These are phyloP conservation scores for Psidium friedrichsthalianum DNA, from an alignment of 345 rosid species.

Conservation along the genomic window DNA sequence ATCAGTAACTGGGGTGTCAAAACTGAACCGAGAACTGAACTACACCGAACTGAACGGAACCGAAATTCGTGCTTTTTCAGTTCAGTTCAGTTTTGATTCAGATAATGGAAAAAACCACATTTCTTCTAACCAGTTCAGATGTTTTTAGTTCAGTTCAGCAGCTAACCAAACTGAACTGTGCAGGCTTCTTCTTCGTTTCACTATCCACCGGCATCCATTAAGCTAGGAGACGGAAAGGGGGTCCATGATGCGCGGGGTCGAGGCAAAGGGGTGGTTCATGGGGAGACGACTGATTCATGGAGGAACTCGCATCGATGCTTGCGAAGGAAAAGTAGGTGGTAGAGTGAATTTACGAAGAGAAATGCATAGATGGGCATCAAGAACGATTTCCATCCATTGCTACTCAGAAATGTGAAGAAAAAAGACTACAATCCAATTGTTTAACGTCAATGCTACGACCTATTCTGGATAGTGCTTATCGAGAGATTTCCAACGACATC, in stretches of 20 bases:
- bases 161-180: too few relatives aligned
- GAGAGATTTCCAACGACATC: not conserved
- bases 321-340: not conserved
- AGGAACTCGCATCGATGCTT: not conserved
- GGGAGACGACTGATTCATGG: not conserved
- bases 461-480: not conserved
- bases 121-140: too few relatives aligned
- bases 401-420: not conserved
- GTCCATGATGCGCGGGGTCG: not conserved
- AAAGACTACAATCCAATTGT: not conserved
- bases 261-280: not conserved
- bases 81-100: too few relatives aligned
- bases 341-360: not conserved
- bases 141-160: too few relatives aligned
- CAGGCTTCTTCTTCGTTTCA: not conserved
- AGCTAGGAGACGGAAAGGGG: not conserved
- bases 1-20: not conserved
- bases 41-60: too few relatives aligned
- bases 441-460: not conserved
- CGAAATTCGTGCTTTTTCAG: too few relatives aligned
- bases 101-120: too few relatives aligned
- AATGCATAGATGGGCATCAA: not conserved
- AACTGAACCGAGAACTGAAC: too few relatives aligned
- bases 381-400: not conserved
- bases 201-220: not conserved